Base-by-base conservation (phyloP, 805 yeast genomes). In the Blastobotrys muscicola region DNA sequence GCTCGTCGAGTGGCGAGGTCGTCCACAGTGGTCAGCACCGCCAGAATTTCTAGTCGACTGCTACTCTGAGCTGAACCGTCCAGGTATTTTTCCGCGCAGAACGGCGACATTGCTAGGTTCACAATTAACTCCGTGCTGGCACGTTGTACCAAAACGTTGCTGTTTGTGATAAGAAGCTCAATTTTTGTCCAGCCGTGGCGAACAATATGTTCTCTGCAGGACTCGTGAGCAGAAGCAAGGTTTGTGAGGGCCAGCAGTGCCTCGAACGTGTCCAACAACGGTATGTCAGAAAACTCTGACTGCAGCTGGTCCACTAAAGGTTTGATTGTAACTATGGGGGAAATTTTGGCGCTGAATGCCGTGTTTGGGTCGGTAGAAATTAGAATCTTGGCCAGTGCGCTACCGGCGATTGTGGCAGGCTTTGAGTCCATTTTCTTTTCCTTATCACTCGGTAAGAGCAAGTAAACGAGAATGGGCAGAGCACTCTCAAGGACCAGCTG, bases 161-260 rank as follows among this genome's bases (percentile, higher is more conserved):
- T 69, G 45, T 74, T 68, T 13, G 75, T 49, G 49, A 76, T 53
- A 13, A 66, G 51, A 26, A 58, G 57, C 46, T 71, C 75, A 10
- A 80, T 66, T 23, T 66, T 66, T 0, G 67, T 52, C 72, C 79
- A 76, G 39, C 68, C 63, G 5, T 64, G 57, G 3, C 65, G 58
- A 37, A 62, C 58, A 4, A 69, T 62, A 9, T 59, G 65, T 23
- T 70, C 61, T 8, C 70, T 68, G 31, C 68, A 59, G 10, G 59
- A 60, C 3, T 67, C 64, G 36, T 64, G 66, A 1, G 68, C 46
- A 0, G 85, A 69, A 0, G 85, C 74, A 6, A 81, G 50, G 58
- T 83, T 84, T 1, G 90, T 83, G 26, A 83, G 66, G 0, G 89
- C 85, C 15, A 80, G 55, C 33, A 84, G 61, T 0, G 79, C 65